phyloP scores from a whole-genome alignment of 148 eudicot genomes.

The Nepenthes mirabilis region DNA sequence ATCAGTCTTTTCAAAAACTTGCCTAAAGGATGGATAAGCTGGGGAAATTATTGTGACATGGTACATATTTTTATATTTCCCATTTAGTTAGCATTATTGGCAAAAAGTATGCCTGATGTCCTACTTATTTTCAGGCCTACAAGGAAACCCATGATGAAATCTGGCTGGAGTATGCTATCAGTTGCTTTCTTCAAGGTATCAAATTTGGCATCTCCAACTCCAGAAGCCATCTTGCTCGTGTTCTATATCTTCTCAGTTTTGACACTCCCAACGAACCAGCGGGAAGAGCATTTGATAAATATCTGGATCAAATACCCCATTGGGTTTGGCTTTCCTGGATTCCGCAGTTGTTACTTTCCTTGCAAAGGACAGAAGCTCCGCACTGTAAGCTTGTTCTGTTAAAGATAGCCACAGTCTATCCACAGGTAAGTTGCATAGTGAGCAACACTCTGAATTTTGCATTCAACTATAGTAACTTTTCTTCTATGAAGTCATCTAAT shows the following conservation, averaged over 20 bases:
- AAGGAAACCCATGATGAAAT: slow-evolving; percentile 87
- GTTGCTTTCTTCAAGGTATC: slow-evolving; percentile 96
- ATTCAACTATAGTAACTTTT: neutral
- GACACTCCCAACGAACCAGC: slow-evolving; percentile 86
- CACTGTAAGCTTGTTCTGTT: slow-evolving; percentile 91
- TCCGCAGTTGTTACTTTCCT: slow-evolving; percentile 83
- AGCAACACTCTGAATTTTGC: neutral
- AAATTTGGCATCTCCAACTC: slow-evolving; percentile 89
- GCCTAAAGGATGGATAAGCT: slow-evolving; percentile 99
- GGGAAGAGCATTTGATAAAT: slow-evolving; percentile 91
- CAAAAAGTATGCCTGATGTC: neutral
- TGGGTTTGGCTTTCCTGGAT: slow-evolving; percentile 99
- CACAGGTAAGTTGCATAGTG: slow-evolving; percentile 49
- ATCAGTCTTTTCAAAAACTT: slow-evolving; percentile 74
- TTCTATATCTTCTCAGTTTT: slow-evolving; percentile 92
- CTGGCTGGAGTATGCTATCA: slow-evolving; percentile 95
- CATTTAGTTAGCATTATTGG: no score
- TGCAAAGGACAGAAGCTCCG: slow-evolving; percentile 88
- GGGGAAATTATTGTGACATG: slow-evolving; percentile 98
- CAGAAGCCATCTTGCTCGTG: slow-evolving; percentile 95
- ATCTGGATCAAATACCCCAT: slow-evolving; percentile 83
- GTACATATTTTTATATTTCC: slow-evolving; percentile 23
- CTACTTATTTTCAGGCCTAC: slow-evolving; percentile 51
- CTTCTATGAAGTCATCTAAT: neutral
- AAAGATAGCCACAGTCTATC: slow-evolving; percentile 80